Base-by-base conservation (phyloP, 345 rosid genomes). In the Eucalyptus sp. region DNA sequence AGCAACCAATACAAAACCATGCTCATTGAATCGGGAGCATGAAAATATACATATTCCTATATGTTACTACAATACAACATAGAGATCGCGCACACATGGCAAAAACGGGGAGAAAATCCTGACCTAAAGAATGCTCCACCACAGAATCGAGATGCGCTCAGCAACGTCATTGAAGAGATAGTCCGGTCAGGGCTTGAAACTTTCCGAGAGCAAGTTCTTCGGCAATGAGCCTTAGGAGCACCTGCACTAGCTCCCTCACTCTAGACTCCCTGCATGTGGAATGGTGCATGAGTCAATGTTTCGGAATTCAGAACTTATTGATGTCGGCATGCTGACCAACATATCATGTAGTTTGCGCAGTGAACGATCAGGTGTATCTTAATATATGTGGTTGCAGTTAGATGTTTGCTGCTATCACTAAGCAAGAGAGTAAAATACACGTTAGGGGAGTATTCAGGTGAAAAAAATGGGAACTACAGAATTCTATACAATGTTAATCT, bases 171-270 rank as follows among this genome's bases (percentile, higher is more conserved):
- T 20, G 83, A 76, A 24, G 48, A 20, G 48, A 37, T 3, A 22
- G 48, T 18, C 83, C 27, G 1, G 83, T 76, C 48, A 49, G 41
- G 46, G 86, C 44, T 29, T 66, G 50, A 71, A 93, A 89, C 93
- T 93, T 96, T 90, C 90, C 95, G 15, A 98, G 94, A n/a, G 93
- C 94, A 60, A 98, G 92, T 91, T 95, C 98, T 29, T 89, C 90
- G 1, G 96, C 91, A 76, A 98, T 84, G 60, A 94, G 95, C 93
- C 96, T 94, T 43, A 97, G 94, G 89, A 96, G 90, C 81, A 93
- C 94, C 89, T 93, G 97, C 86, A 97, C 97, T 84, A 94, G 90
- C 92, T 96, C 98, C 89, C 99, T 94, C 68, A 97, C 96, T 91
- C 92, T 92, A 44, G 89, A 86, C 94, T 98, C 98, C 98, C 99